A percentile compares a stretch with the other conserved stretches of the same genome.
phyloP scores from a whole-genome alignment of 805 yeast species.

The Ogataea pilisensis region DNA sequence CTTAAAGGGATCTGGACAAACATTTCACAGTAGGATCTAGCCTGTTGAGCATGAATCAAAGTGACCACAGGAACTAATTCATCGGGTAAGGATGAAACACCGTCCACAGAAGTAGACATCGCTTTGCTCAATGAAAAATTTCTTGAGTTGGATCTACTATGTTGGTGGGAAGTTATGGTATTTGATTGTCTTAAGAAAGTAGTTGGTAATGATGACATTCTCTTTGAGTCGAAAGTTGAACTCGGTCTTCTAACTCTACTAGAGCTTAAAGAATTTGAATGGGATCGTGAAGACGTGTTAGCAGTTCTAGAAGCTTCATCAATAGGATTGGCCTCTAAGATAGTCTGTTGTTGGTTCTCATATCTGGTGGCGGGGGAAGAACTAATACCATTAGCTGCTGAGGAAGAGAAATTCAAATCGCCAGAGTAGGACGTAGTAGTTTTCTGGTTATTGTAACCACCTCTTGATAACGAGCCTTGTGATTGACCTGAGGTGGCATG shows the following conservation, averaged over 20 bases:
- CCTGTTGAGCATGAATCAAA: conserved; percentile 64
- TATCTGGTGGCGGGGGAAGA: no score
- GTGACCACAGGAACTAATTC: conserved; percentile 73
- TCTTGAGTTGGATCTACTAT: conserved; percentile 12
- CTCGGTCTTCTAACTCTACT: background rate
- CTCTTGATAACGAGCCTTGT: conserved; percentile 1
- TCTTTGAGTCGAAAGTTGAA: conserved; percentile 13
- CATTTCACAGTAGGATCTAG: conserved; percentile 53
- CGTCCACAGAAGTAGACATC: conserved; percentile 13
- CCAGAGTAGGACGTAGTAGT: no score
- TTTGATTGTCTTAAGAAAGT: conserved; percentile 27
- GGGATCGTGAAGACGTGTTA: no score
- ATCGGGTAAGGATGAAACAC: conserved; percentile 39
- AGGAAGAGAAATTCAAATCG: background rate
- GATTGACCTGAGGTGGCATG: background rate
- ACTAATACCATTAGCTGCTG: no score
- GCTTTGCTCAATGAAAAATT: conserved; percentile 16
- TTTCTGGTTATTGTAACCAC: background rate
- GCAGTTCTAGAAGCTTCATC: no score
- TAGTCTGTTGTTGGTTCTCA: background rate
- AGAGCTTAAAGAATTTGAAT: background rate
- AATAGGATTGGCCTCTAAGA: no score
- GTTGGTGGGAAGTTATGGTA: conserved; percentile 13
- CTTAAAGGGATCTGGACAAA: conserved; percentile 22
- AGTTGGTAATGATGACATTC: conserved; percentile 30